Percentiles rank a stretch among this genome's conserved stretches.
These are phyloP conservation scores for Cadophora gregata DNA, from an alignment of 2,329 filamentous ascomycete genomes.

Conservation along the genomic window DNA sequence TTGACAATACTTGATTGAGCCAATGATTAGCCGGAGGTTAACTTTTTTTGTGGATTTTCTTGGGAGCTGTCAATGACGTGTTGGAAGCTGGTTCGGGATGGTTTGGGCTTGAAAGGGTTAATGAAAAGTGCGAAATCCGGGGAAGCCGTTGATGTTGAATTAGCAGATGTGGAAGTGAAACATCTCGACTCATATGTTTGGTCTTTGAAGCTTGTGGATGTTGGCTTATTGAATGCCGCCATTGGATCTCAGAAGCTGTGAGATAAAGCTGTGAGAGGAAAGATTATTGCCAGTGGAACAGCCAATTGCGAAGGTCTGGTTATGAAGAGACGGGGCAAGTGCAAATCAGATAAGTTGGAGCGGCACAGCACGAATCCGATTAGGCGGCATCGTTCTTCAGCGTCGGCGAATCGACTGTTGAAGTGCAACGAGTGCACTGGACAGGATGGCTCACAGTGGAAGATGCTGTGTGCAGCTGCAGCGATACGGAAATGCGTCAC, in stretches of 20 bases:
- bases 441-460: too few species aligned
- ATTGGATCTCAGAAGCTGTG: background rate
- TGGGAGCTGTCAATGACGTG: conserved; percentile 2
- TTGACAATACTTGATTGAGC: background rate
- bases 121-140: background rate
- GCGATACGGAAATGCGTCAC: too few species aligned
- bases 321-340: too few species aligned
- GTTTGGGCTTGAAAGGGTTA: background rate
- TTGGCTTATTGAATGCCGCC: too few species aligned
- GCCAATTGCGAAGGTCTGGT: too few species aligned
- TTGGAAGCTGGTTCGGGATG: conserved; percentile 3
- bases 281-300: background rate
- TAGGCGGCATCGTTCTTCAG: background rate
- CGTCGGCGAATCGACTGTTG: too few species aligned
- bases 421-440: too few species aligned
- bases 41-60: background rate
- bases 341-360: too few species aligned
- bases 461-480: too few species aligned
- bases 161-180: background rate
- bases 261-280: background rate
- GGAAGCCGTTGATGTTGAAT: background rate
- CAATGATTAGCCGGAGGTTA: conserved; percentile 10
- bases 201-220: too few species aligned
- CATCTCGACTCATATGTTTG: too few species aligned
- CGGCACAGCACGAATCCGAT: too few species aligned